Evolutionary conservation across 108 stramenopile species (phyloP).

Genomic region (Schizochytrium sp.): DNA sequence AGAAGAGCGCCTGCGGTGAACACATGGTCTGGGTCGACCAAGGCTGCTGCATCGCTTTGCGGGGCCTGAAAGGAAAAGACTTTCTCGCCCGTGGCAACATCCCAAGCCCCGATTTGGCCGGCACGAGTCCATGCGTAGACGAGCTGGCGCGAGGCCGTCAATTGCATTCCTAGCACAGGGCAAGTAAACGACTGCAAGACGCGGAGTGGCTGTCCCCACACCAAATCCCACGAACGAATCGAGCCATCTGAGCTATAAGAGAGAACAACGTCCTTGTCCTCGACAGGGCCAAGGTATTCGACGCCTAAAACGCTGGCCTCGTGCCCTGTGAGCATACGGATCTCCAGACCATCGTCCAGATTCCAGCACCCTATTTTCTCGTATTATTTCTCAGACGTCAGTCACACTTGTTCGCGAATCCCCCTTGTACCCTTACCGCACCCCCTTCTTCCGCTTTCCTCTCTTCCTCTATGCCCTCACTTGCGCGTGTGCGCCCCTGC

Average conservation of each 20-base stretch:
- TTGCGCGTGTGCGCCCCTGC: too few species aligned
- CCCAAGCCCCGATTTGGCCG: neutral
- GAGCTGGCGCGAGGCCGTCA: neutral
- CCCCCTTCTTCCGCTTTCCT: too few species aligned
- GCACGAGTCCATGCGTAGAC: neutral
- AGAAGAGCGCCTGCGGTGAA: neutral
- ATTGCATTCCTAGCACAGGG: neutral
- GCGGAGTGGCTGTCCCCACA: neutral
- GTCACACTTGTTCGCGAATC: neutral
- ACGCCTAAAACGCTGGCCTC: neutral
- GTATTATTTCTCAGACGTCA: neutral
- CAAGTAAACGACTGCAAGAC: neutral
- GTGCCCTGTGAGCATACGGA: neutral
- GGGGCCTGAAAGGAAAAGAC: neutral
- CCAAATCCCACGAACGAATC: neutral
- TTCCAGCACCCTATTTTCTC: neutral
- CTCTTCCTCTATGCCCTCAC: too few species aligned
- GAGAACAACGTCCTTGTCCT: neutral
- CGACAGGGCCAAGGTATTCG: neutral
- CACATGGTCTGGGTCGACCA: neutral
- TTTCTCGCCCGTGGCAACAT: neutral
- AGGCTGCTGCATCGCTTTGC: neutral
- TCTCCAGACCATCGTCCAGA: neutral
- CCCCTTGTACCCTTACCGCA: too few species aligned
- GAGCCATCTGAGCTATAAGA: neutral